These are phyloP conservation scores for Podaxis sp. DNA, from an alignment of 768 basidiomycete genomes.

Conservation along the genomic window DNA sequence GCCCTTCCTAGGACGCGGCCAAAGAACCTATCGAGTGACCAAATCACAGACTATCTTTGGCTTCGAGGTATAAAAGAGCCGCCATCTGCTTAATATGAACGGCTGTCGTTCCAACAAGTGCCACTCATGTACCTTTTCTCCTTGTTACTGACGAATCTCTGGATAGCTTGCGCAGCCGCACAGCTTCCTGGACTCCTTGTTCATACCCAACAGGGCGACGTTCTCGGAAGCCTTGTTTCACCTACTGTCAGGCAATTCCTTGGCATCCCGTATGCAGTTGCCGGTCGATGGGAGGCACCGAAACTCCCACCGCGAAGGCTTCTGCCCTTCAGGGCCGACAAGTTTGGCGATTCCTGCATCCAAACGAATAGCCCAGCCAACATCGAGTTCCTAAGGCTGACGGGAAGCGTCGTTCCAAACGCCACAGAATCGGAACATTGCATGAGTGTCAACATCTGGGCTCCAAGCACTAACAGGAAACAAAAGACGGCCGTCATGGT, in stretches of 20 bases:
- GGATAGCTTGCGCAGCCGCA: neutral
- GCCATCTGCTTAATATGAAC: neutral
- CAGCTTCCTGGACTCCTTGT: slow-evolving; percentile 25
- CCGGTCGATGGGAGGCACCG: slow-evolving; percentile 34
- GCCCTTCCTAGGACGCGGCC: neutral
- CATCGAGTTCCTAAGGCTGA: slow-evolving; percentile 26
- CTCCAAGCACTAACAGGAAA: slow-evolving; percentile 22
- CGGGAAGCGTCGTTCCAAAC: slow-evolving; percentile 23
- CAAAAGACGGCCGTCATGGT: slow-evolving; percentile 33
- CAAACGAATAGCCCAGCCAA: slow-evolving; percentile 24
- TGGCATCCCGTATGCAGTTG: slow-evolving; percentile 35
- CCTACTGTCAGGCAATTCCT: slow-evolving; percentile 35
- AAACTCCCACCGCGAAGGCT: slow-evolving; percentile 21
- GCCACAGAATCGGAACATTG: slow-evolving; percentile 38
- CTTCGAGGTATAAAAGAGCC: slow-evolving; percentile 3
- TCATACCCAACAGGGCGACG: slow-evolving; percentile 31
- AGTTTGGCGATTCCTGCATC: slow-evolving; percentile 31
- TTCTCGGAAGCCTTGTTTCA: slow-evolving; percentile 26
- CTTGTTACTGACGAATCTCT: neutral
- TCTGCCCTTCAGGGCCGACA: slow-evolving; percentile 24
- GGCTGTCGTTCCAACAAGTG: neutral
- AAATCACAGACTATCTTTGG: neutral
- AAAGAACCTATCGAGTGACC: too few species aligned
- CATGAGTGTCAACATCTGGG: slow-evolving; percentile 39
- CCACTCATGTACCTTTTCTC: neutral